Evolutionary conservation across 2,329 filamentous ascomycete genomes (phyloP), one percentile per base, ranked within the genome.

Genomic region (Ascomycota sp.): DNA sequence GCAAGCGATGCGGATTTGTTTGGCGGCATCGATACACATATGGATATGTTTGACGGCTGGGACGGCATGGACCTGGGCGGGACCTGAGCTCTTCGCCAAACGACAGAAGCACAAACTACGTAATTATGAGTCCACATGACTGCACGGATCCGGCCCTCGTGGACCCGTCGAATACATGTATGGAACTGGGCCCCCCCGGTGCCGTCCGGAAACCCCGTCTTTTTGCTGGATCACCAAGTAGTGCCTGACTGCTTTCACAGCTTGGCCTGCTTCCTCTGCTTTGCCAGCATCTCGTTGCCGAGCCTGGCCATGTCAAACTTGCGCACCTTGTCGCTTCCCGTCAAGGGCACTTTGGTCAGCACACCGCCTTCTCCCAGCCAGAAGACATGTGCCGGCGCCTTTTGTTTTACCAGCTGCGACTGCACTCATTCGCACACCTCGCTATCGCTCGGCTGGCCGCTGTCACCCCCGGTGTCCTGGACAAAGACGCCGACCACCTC

Each of bases 381-480:
- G 45, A 83, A 83, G n/a, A 85, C 47, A 46, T 82, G 65, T 7
- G 66, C 57, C 0, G 79, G 78, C 4, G 74, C 70, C 52, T 79
- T 79, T 45, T 78, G 73, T 23, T 63, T 56, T 1, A 72, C 73
- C 6, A 79, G 57, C 23, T 57, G 62, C 38, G 65, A 53, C 30
- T 66, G 59, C 2, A 70, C 69, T 72, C 72, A 78, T 26, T 63
- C 58, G 11, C 63, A 56, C n/a, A 78, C 46, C 36, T 73, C 65
- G 5, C 62, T 56, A 29, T 63, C 60, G 0, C 49, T 48, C 1
- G 63, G 68, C 30, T 4, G 15, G 52, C 49, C 40, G 33, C 36
- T 27, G 40, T 39, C 24, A 4, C 45, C 45, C 15, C 55, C 45
- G 22, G 48, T 46, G 3, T 49, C 42, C 33, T 56, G 51, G 9